Evolutionary conservation across 1,139 yeast genomes (phyloP).

Genomic region (Candida tetrigidarum): DNA sequence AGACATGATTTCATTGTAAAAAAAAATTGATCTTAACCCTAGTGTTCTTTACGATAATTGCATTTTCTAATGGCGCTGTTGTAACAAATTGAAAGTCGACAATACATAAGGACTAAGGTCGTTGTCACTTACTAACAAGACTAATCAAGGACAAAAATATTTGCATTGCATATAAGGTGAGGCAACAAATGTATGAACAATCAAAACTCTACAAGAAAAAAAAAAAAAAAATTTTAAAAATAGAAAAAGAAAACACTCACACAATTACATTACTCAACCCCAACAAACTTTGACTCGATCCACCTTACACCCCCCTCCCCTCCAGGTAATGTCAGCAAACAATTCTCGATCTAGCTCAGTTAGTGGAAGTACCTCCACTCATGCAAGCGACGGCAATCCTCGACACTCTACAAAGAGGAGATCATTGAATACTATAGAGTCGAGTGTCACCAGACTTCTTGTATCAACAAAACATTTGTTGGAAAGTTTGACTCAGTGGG

Average conservation of each 20-base stretch:
- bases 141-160: no score
- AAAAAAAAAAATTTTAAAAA: neutral
- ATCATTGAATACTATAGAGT: conserved; percentile 70
- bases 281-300: neutral
- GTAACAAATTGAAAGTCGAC: no score
- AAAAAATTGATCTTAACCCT: neutral
- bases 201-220: no score
- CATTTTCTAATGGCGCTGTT: no score
- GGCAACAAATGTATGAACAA: no score
- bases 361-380: neutral
- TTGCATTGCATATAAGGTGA: no score
- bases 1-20: conserved; percentile 1
- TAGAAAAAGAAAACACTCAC: neutral
- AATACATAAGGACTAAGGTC: no score
- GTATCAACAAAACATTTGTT: conserved; percentile 89
- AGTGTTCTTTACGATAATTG: neutral
- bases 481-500: conserved; percentile 91
- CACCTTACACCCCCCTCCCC: neutral
- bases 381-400: neutral
- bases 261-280: neutral
- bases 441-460: conserved; percentile 79
- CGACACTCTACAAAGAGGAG: conserved; percentile 25
- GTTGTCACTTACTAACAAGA: no score
- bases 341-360: conserved; percentile 2
- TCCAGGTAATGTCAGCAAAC: neutral